These are phyloP conservation scores for Capsicum rhomboideum DNA, from an alignment of 257 asterid genomes.

Conservation along the genomic window DNA sequence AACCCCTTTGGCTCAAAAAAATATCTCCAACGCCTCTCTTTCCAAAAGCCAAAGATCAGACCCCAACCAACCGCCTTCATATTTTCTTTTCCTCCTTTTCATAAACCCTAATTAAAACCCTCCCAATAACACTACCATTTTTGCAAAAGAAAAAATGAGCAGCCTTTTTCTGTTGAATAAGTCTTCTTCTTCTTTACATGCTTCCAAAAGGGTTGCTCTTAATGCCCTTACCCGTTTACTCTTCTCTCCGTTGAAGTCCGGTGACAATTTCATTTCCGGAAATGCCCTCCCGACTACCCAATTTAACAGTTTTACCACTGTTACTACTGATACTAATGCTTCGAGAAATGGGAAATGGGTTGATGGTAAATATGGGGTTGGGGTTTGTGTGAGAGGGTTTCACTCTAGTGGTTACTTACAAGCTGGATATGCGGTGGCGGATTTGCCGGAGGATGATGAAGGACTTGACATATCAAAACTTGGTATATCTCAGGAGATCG, in stretches of 20 bases:
- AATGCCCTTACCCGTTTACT: slow-evolving; percentile 37
- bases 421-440: slow-evolving; percentile 52
- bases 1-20: background rate
- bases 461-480: slow-evolving; percentile 88
- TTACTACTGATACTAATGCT: background rate
- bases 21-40: background rate
- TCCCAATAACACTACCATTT: background rate
- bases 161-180: slow-evolving; percentile 38
- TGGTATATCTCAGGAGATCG: slow-evolving; percentile 59
- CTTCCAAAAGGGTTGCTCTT: slow-evolving; percentile 29
- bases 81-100: background rate
- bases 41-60: background rate
- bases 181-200: slow-evolving; percentile 28
- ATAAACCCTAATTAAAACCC: slow-evolving; percentile 23
- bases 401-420: slow-evolving; percentile 36
- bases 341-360: background rate
- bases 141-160: slow-evolving; percentile 25
- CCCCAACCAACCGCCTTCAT: background rate
- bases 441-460: slow-evolving; percentile 36
- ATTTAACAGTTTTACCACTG: slow-evolving; percentile 12
- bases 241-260: slow-evolving; percentile 1
- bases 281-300: slow-evolving; percentile 5
- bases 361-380: background rate
- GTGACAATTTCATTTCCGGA: slow-evolving; percentile 10
- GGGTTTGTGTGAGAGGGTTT: slow-evolving; percentile 25